phyloP scores from a whole-genome alignment of 2,329 filamentous ascomycete species.

The Aspergillus tamarii region DNA sequence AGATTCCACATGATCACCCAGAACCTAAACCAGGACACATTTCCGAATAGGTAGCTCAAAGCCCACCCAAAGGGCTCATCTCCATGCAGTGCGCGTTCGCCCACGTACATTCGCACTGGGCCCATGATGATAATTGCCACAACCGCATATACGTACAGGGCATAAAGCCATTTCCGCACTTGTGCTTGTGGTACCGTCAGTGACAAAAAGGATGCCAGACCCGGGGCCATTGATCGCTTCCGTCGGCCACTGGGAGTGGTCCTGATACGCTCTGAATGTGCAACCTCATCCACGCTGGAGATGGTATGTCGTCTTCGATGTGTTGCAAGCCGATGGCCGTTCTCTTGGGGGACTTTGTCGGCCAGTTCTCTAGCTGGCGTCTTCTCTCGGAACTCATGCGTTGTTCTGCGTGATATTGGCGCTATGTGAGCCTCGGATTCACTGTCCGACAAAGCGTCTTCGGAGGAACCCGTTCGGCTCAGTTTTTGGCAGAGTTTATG shows the following conservation, averaged over 20 bases:
- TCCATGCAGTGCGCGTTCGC: conserved; percentile 66
- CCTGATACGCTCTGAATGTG: conserved; percentile 32
- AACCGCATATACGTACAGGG: conserved; percentile 72
- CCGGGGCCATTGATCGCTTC: conserved; percentile 67
- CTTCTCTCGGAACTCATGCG: conserved; percentile 23
- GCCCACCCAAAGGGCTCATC: conserved; percentile 92
- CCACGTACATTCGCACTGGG: conserved; percentile 72
- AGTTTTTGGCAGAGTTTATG: conserved; percentile 54
- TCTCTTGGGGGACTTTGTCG: conserved; percentile 30
- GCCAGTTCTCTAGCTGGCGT: conserved; percentile 19
- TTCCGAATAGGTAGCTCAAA: conserved; percentile 83
- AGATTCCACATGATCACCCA: conserved; percentile 70
- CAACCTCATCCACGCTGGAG: conserved; percentile 46
- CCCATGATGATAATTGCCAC: conserved; percentile 69
- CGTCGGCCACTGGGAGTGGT: conserved; percentile 66
- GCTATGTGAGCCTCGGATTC: conserved; percentile 32
- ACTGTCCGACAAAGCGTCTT: conserved; percentile 42
- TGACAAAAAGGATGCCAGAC: conserved; percentile 73
- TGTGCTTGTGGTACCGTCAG: conserved; percentile 79
- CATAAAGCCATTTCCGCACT: conserved; percentile 81
- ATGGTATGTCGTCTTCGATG: conserved; percentile 55
- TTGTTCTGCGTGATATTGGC: conserved; percentile 41
- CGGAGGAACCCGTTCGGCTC: conserved; percentile 42
- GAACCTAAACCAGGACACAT: conserved; percentile 71
- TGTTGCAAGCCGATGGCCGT: conserved; percentile 16